Percentiles rank a stretch among this genome's conserved stretches.
phyloP scores from a whole-genome alignment of 352 stramenopile species.

The Pythium utonaiense region DNA sequence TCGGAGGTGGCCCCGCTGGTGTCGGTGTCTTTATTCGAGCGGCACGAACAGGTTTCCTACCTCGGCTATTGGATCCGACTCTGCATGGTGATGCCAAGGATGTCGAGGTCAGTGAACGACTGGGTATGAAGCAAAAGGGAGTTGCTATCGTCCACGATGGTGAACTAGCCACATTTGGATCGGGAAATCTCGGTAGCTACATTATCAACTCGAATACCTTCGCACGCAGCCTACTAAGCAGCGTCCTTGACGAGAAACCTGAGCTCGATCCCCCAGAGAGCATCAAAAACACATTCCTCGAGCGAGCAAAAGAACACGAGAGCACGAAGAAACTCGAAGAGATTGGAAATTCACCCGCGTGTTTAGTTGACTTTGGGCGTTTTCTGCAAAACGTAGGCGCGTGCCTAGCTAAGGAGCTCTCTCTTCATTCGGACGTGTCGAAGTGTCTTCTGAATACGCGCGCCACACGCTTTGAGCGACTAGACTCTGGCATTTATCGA shows the following conservation, averaged over 20 bases:
- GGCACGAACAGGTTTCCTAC: constrained; percentile 52
- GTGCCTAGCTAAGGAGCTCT: constrained; percentile 44
- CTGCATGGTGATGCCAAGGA: constrained; percentile 41
- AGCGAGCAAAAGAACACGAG: constrained; percentile 44
- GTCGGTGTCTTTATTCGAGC: constrained; percentile 77
- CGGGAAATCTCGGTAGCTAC: constrained; percentile 69
- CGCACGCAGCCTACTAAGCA: constrained; percentile 62
- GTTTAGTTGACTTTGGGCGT: constrained; percentile 56
- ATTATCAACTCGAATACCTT: constrained; percentile 88
- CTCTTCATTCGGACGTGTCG: constrained; percentile 33
- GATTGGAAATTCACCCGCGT: constrained; percentile 44
- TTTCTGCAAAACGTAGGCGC: constrained; percentile 61
- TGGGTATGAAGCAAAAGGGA: constrained; percentile 50
- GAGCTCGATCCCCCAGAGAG: constrained; percentile 72
- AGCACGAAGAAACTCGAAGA: constrained; percentile 53
- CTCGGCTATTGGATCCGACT: constrained; percentile 45
- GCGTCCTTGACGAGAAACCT: constrained; percentile 74
- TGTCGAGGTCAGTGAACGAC: constrained; percentile 29
- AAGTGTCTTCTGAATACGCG: constrained; percentile 50
- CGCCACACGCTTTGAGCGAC: constrained; percentile 42
- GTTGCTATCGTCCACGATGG: constrained; percentile 65
- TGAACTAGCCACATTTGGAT: constrained; percentile 45
- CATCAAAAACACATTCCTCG: constrained; percentile 71
- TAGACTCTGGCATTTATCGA: constrained; percentile 45
- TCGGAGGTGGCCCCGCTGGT: constrained; percentile 66